Evolutionary conservation across 1,284 basidiomycete species (phyloP).

Genomic region (Schizophyllum commune): DNA sequence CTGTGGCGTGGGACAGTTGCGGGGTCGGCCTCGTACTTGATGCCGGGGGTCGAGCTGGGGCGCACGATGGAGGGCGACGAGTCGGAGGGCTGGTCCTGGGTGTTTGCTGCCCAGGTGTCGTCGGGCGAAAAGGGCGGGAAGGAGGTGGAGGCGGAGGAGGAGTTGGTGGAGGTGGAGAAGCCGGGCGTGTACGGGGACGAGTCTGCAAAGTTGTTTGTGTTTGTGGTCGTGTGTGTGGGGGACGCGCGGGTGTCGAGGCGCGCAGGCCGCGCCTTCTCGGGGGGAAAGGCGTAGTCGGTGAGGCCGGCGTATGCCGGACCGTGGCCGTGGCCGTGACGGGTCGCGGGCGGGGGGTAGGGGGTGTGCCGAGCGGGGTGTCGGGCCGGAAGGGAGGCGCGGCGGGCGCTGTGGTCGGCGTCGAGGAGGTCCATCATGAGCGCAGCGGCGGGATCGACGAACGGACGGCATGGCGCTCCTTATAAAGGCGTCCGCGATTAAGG

Average conservation of each 20-base stretch:
- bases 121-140: slow-evolving; percentile 34
- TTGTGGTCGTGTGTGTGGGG: no score
- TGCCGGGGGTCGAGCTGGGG: slow-evolving; percentile 50
- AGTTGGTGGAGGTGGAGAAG: slow-evolving; percentile 36
- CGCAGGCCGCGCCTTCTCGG: slow-evolving; percentile 27
- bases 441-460: no score
- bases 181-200: slow-evolving; percentile 39
- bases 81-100: slow-evolving; percentile 18
- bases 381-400: slow-evolving; percentile 58
- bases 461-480: no score
- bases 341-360: slow-evolving; percentile 39
- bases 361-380: slow-evolving; percentile 46
- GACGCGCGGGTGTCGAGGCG: slow-evolving; percentile 22
- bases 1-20: slow-evolving; percentile 37
- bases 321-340: slow-evolving; percentile 36
- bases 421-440: no score
- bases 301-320: slow-evolving; percentile 24
- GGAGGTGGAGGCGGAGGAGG: slow-evolving; percentile 31
- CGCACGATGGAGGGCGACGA: slow-evolving; percentile 31
- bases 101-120: slow-evolving; percentile 39
- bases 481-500: no score
- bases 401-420: slow-evolving; percentile 26
- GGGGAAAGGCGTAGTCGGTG: slow-evolving; percentile 56
- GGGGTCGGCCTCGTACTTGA: slow-evolving; percentile 59
- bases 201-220: no score